These are phyloP conservation scores for Boletus vermiculosoides DNA, from an alignment of 768 basidiomycete species.

Conservation along the genomic window DNA sequence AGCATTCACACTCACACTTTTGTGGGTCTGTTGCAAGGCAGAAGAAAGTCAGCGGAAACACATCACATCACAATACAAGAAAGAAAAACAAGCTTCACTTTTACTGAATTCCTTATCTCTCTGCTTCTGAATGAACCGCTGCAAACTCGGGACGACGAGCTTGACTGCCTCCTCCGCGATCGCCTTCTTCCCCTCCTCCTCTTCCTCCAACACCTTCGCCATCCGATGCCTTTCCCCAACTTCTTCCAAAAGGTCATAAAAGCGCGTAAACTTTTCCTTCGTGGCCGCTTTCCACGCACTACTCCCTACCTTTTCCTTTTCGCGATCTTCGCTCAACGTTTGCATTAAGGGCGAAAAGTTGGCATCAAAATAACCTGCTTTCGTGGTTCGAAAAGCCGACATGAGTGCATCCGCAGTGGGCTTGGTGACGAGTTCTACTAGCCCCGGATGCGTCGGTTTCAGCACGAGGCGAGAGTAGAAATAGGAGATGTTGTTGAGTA, in stretches of 20 bases:
- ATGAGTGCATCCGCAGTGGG: slow-evolving; percentile 61
- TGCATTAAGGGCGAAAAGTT: slow-evolving; percentile 81
- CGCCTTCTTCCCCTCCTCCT: slow-evolving; percentile 54
- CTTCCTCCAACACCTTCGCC: slow-evolving; percentile 69
- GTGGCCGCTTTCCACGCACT: slow-evolving; percentile 51
- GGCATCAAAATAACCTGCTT: slow-evolving; percentile 80
- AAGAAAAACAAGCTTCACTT: slow-evolving; percentile 46
- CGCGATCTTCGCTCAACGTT: slow-evolving; percentile 46
- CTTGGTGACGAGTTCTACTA: slow-evolving; percentile 55
- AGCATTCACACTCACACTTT: slow-evolving; percentile 42
- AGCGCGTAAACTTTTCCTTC: slow-evolving; percentile 81
- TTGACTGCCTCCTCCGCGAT: slow-evolving; percentile 74
- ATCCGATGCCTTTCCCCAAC: slow-evolving; percentile 72
- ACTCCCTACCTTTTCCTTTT: slow-evolving; percentile 46
- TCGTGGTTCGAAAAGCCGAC: slow-evolving; percentile 74
- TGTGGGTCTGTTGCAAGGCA: slow-evolving; percentile 41
- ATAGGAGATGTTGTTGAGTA: slow-evolving; percentile 78
- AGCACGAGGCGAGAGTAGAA: slow-evolving; percentile 59
- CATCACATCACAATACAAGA: neutral
- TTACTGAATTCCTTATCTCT: slow-evolving; percentile 83
- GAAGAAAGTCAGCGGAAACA: slow-evolving; percentile 2
- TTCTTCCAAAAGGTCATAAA: slow-evolving; percentile 80
- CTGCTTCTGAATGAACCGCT: slow-evolving; percentile 72
- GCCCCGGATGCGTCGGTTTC: slow-evolving; percentile 45
- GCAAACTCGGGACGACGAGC: slow-evolving; percentile 71